Evolutionary conservation across 805 yeast species (phyloP), one percentile per base, ranked within the genome.

Genomic region (Isabelozyma rhagii): DNA sequence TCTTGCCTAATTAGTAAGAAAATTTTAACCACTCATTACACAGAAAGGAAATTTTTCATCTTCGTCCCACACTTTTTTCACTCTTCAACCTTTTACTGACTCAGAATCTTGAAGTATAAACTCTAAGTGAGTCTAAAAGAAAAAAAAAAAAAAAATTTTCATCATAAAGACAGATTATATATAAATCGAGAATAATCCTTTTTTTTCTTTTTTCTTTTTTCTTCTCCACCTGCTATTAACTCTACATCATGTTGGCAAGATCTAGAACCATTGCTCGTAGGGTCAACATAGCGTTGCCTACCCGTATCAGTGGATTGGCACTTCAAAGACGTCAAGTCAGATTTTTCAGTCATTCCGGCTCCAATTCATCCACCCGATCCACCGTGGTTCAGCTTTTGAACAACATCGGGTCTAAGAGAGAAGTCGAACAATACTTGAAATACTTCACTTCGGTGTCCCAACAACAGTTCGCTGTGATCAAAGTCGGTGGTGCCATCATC

Each of bases 401-500:
- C 76, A 94, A 92, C 69, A 94, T 94, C 57, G 97, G 98, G 25
- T 91, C 97, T 44, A 96, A 94, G 67, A 82, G 98, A 55, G 99
- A 94, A 72, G 99, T 94, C 42, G 99, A 94, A 68, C 99, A 94
- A 70, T 94, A 94, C 70, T 80, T 94, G 63, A 92, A 91, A 68
- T 93, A 93, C 69, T 94, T 94, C 78, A 92, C 98, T 1, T 90
- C 97, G 31, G 98, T 94, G 14, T 85, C 91, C 5, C 92, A 91
- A 58, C 98, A 94, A 67, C 97, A 94, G 63, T 94, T 94, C 62
- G 99, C 99, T 3, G 97, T 94, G 42, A 94, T 94, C 71, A 94
- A 94, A 68, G 99, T 94, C 42, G 99, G 99, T 40, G 99, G 99
- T 55, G 99, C 99, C 39, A 93, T 94, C 62, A 94, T 94, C 68